phyloP scores from a whole-genome alignment of 768 basidiomycete species.

The Melanogaster broomeanus region DNA sequence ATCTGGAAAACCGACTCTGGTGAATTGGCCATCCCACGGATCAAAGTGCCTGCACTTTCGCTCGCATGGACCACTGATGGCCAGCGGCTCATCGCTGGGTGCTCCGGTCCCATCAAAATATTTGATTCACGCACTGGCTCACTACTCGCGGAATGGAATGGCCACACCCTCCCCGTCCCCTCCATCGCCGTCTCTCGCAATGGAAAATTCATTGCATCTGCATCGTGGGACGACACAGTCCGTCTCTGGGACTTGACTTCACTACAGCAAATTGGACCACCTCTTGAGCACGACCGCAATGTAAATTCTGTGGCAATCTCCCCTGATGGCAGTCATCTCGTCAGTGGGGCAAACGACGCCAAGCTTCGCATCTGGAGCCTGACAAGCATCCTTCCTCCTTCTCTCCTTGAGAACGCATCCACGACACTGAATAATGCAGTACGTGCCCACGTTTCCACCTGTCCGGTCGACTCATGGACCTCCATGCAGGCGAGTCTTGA shows the following conservation, averaged over 20 bases:
- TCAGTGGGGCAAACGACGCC: slow-evolving; percentile 15
- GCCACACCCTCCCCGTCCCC: slow-evolving; percentile 18
- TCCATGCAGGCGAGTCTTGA: too few species aligned
- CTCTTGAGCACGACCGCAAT: slow-evolving; percentile 18
- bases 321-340: slow-evolving; percentile 12
- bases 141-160: slow-evolving; percentile 1
- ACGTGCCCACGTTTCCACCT: too few species aligned
- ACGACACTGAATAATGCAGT: too few species aligned
- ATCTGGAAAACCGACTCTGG: background rate
- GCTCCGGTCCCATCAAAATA: slow-evolving; percentile 16
- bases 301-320: slow-evolving; percentile 21
- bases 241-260: slow-evolving; percentile 25
- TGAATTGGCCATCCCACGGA: background rate
- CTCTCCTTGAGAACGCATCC: slow-evolving; percentile 9
- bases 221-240: slow-evolving; percentile 31
- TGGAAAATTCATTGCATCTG: slow-evolving; percentile 23
- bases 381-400: slow-evolving; percentile 8
- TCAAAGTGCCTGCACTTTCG: background rate
- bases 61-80: background rate
- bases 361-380: slow-evolving; percentile 14
- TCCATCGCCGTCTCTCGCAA: slow-evolving; percentile 20
- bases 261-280: slow-evolving; percentile 16
- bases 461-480: too few species aligned
- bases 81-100: slow-evolving; percentile 11
- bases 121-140: slow-evolving; percentile 11